Conservation (phyloP, 2,329 filamentous ascomycete species). For the Aspergillus brunneoviolaceus region DNA sequence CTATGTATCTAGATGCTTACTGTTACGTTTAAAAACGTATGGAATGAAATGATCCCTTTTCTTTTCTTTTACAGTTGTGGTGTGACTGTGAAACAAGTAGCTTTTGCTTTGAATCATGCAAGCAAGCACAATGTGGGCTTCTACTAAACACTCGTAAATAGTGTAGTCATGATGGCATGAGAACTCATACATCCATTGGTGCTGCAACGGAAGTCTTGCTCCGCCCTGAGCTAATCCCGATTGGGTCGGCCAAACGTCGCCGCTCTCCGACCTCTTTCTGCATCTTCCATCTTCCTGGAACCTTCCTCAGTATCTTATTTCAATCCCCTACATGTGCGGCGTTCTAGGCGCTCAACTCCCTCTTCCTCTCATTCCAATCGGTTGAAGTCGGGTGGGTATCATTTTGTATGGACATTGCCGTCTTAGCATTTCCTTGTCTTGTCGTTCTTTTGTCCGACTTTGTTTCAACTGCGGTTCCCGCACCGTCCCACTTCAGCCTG, state of each 20-base stretch:
- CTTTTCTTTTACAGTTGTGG: not conserved
- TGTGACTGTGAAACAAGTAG: too few relatives aligned
- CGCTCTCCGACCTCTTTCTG: not conserved
- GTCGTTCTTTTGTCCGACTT: constrained; percentile 21
- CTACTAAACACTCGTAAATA: too few relatives aligned
- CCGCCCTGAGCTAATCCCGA: constrained; percentile 4
- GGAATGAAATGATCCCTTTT: constrained; percentile 16
- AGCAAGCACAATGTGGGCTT: too few relatives aligned
- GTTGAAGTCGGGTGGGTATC: not conserved
- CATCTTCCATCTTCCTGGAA: not conserved
- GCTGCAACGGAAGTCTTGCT: not conserved
- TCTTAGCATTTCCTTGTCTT: constrained; percentile 5
- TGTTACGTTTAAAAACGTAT: constrained; percentile 8
- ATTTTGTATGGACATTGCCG: constrained; percentile 4
- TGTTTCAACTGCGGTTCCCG: constrained; percentile 18
- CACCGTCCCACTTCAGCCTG: constrained; percentile 21
- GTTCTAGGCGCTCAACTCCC: not conserved
- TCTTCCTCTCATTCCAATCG: not conserved
- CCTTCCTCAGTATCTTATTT: not conserved
- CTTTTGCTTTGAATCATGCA: too few relatives aligned
- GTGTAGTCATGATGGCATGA: too few relatives aligned
- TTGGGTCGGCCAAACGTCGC: constrained; percentile 3
- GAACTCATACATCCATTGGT: not conserved
- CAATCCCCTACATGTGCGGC: not conserved
- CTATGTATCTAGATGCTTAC: constrained; percentile 25